These are phyloP conservation scores for Alternaria panax DNA, from an alignment of 2,329 filamentous ascomycete species.

Conservation along the genomic window DNA sequence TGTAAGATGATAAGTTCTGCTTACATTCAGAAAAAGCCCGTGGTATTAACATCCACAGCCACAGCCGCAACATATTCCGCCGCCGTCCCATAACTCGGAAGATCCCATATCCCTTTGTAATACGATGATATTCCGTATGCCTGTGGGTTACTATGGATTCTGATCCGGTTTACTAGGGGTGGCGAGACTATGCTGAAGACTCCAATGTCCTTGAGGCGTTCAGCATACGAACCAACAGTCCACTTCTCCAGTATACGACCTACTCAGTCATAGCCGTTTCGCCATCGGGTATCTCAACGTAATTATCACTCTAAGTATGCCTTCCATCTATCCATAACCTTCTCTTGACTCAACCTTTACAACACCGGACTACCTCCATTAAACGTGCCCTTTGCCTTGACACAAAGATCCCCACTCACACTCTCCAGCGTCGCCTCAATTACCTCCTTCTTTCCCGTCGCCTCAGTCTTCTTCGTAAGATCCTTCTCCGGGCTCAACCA, in stretches of 20 bases:
- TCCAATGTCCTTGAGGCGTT: background rate
- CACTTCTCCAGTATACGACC: background rate
- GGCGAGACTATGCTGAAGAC: background rate
- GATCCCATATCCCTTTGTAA: no score
- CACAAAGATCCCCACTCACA: conserved; percentile 63
- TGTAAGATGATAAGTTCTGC: no score
- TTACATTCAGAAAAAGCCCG: no score
- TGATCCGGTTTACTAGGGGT: background rate
- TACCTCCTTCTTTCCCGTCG: conserved; percentile 46
- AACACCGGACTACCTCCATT: background rate
- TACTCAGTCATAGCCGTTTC: background rate
- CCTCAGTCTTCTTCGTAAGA: conserved; percentile 54
- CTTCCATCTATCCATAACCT: background rate
- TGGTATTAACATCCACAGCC: no score
- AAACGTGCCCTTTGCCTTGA: conserved; percentile 12
- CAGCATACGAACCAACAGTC: background rate
- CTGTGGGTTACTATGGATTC: no score
- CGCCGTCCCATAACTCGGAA: no score
- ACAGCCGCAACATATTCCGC: no score
- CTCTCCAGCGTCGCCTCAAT: conserved; percentile 63
- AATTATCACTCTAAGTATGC: background rate
- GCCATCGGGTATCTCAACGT: conserved; percentile 7
- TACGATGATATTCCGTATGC: no score
- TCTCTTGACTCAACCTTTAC: background rate
- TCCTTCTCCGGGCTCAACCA: conserved; percentile 48